These are phyloP conservation scores for Candida bentonensis DNA, from an alignment of 805 yeast species.

Conservation along the genomic window DNA sequence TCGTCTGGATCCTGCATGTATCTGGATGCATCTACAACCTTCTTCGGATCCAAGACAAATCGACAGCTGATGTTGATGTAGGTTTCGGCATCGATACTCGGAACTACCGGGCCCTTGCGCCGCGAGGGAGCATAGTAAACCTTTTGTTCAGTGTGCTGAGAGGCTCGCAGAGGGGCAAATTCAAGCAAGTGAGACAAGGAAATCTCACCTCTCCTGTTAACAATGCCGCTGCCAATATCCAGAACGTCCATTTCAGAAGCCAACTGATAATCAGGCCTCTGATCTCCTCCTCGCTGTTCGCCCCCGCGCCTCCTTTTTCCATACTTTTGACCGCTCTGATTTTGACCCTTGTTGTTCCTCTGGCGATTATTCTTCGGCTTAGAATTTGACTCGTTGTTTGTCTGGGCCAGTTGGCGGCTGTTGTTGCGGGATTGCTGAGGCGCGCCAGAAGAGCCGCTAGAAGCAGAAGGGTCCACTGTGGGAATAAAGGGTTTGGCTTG, in stretches of 20 bases:
- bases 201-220: neutral
- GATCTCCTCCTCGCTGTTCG: neutral
- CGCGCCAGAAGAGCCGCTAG: too few relatives aligned
- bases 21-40: constrained; percentile 38
- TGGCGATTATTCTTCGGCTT: too few relatives aligned
- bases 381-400: too few relatives aligned
- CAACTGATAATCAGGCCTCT: neutral
- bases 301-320: neutral
- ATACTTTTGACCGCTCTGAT: too few relatives aligned
- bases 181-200: constrained; percentile 3
- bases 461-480: too few relatives aligned
- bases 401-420: too few relatives aligned
- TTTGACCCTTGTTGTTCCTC: too few relatives aligned
- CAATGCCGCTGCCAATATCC: neutral
- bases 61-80: constrained; percentile 70
- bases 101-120: constrained; percentile 3
- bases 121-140: neutral
- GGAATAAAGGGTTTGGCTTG: too few relatives aligned
- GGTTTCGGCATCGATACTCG: constrained; percentile 15
- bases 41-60: constrained; percentile 60
- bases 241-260: neutral
- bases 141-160: neutral
- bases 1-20: constrained; percentile 51
- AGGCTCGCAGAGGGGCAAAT: neutral
- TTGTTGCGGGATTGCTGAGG: too few relatives aligned